phyloP scores from a whole-genome alignment of 228 moss, liverwort and hornwort species.

The Sphagnum magellanicum region DNA sequence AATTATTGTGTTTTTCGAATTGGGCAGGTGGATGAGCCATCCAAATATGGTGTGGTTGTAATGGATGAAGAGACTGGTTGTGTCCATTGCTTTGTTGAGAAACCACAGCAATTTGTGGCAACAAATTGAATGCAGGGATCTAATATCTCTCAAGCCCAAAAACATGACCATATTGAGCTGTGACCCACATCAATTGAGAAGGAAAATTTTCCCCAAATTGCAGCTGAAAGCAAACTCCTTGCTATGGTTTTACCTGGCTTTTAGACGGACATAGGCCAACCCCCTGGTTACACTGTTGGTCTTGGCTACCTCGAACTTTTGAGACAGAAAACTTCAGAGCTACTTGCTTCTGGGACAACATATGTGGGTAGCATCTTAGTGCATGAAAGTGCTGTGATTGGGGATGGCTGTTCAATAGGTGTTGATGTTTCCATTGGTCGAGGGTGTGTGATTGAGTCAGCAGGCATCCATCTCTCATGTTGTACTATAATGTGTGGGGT shows the following conservation, averaged over 20 bases:
- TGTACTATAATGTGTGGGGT: slow-evolving; percentile 97
- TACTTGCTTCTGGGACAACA: slow-evolving; percentile 19
- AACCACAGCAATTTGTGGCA: slow-evolving; percentile 49
- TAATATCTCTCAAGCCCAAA: slow-evolving; percentile 37
- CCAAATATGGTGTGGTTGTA: slow-evolving; percentile 63
- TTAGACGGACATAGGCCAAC: slow-evolving; percentile 71
- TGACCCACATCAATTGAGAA: slow-evolving; percentile 63
- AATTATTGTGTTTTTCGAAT: no score
- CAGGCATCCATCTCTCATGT: slow-evolving; percentile 67
- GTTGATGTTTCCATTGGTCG: slow-evolving; percentile 89
- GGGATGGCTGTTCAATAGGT: slow-evolving; percentile 83
- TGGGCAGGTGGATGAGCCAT: slow-evolving; percentile 51
- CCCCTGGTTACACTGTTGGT: slow-evolving; percentile 47
- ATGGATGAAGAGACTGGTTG: slow-evolving; percentile 44
- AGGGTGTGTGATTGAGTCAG: slow-evolving; percentile 75
- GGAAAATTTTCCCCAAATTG: slow-evolving; percentile 48
- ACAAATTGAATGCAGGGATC: slow-evolving; percentile 67
- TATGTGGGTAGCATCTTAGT: slow-evolving; percentile 42
- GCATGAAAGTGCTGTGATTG: slow-evolving; percentile 55
- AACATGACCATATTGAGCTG: slow-evolving; percentile 39
- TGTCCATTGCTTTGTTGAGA: slow-evolving; percentile 51
- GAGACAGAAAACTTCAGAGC: slow-evolving; percentile 21
- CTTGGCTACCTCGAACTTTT: slow-evolving; percentile 51
- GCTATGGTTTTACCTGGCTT: slow-evolving; percentile 60
- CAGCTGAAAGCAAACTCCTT: slow-evolving; percentile 28